Conservation (phyloP, 2,329 filamentous ascomycete genomes). For the Stagonosporopsis tanaceti region DNA sequence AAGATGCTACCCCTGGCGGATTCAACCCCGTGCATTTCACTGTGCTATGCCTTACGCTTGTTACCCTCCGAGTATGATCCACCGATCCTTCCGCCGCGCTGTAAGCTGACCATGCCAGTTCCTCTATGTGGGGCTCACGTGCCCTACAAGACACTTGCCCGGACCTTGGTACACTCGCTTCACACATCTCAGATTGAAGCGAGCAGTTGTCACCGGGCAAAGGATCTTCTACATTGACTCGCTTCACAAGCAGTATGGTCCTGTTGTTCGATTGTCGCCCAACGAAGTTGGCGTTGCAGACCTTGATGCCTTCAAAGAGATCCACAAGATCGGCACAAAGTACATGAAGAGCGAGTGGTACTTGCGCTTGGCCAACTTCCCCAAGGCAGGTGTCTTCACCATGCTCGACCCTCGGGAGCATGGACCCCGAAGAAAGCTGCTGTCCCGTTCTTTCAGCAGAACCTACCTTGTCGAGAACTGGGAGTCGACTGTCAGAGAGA, state of each 20-base stretch:
- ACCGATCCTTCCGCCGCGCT: background rate
- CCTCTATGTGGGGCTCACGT: constrained; percentile 34
- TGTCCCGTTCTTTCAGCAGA: constrained; percentile 49
- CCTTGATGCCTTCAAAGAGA: constrained; percentile 38
- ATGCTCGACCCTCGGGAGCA: constrained; percentile 49
- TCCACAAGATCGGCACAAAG: constrained; percentile 41
- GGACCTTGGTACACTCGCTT: constrained; percentile 46
- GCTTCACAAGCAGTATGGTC: constrained; percentile 47
- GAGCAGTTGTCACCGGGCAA: constrained; percentile 47
- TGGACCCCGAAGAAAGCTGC: constrained; percentile 44
- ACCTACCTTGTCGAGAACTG: constrained; percentile 48
- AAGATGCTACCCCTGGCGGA: constrained; percentile 1
- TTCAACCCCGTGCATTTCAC: constrained; percentile 21
- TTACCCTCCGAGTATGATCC: constrained; percentile 9
- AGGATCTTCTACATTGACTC: constrained; percentile 51
- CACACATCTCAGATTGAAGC: constrained; percentile 48
- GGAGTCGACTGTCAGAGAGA: constrained; percentile 47
- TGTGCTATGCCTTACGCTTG: constrained; percentile 14
- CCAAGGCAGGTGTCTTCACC: constrained; percentile 46
- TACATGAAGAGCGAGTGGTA: constrained; percentile 44
- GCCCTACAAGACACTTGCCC: constrained; percentile 37
- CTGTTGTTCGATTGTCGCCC: constrained; percentile 43
- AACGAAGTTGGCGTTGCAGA: constrained; percentile 43
- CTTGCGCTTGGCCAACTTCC: constrained; percentile 32
- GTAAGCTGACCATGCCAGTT: constrained; percentile 22